Conservation (phyloP, 2,329 filamentous ascomycete genomes). For the Colletotrichum limetticola region DNA sequence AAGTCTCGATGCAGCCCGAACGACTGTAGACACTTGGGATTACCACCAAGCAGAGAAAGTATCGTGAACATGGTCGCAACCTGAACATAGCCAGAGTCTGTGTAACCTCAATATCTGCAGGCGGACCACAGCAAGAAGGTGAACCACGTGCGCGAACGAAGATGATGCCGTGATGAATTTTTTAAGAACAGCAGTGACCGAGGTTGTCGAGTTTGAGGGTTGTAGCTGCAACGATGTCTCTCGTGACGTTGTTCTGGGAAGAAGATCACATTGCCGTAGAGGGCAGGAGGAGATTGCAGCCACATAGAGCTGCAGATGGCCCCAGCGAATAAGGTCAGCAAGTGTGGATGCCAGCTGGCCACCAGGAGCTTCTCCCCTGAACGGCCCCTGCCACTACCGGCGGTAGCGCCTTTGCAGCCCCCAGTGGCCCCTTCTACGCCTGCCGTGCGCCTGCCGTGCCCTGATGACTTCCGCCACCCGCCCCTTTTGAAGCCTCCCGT, state of each 20-base stretch:
- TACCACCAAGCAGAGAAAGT: neutral
- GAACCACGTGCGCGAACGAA: neutral
- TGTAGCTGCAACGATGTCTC: neutral
- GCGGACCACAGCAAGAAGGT: neutral
- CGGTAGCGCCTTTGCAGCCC: neutral
- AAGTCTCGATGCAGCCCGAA: neutral
- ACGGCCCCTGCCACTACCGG: neutral
- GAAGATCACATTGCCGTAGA: neutral
- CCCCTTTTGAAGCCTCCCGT: neutral
- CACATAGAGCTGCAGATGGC: neutral
- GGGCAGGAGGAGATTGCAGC: neutral
- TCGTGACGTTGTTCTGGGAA: conserved; percentile 1
- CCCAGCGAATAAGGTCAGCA: neutral
- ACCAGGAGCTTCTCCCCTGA: neutral
- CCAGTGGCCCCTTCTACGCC: neutral
- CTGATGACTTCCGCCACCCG: conserved; percentile 24
- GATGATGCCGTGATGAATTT: neutral
- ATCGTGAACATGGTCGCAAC: neutral
- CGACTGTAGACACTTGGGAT: neutral
- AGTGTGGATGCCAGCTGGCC: neutral
- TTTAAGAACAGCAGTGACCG: neutral
- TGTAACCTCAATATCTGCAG: neutral
- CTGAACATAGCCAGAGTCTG: neutral
- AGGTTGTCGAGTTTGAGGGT: neutral
- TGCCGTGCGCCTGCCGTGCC: conserved; percentile 6